Base-by-base conservation (phyloP, 371 early-diverging fungal species). In the Gilbertella persicaria region DNA sequence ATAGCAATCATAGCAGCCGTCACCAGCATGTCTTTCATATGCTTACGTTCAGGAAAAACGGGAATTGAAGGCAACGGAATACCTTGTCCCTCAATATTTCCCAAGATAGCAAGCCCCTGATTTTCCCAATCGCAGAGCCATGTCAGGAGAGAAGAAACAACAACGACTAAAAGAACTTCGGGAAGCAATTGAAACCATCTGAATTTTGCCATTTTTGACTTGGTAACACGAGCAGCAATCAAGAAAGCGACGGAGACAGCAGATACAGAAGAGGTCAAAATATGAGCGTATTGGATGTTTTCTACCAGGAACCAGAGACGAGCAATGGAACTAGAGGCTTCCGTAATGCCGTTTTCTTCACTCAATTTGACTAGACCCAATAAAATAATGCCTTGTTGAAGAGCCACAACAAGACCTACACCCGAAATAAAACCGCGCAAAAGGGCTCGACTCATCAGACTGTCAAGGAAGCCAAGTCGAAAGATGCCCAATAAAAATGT, bases 391-490 rank as follows among this genome's bases (percentile, higher is more conserved):
- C 80, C 70, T 76, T 95, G 93, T 55, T 94, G 93, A 30, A 95
- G 82, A 55, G 91, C 83, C 20, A 97, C 87, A 0, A 95, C 94
- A 12, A 90, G 61, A 1, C 93, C 97, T 0, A 96, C 93, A 40
- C 94, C 98, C 13, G 90, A 84, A 39, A 96, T 90, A 62, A 97
- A 96, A 9, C 98, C 98, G 10, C 95, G 83, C 37, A 97, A 66
- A 20, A 95, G 69, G 3, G 96, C 90, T 41, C 93, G 87, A 10
- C 94, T 93, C 58, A 97, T 83, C 28, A 97, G 83, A 23, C 96
- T 95, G 69, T 97, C 98, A 43, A 97, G 58, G 62, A 96, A 97
- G 8, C 98, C 98, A 12, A 97, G 81, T 20, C 97, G 87, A 57
- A 96, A 87, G 64, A 96, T 86, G 7, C 98, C 98, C 53, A 97